phyloP scores from a whole-genome alignment of 306 rosid genomes.

The Elaeagnus macrophylla region DNA sequence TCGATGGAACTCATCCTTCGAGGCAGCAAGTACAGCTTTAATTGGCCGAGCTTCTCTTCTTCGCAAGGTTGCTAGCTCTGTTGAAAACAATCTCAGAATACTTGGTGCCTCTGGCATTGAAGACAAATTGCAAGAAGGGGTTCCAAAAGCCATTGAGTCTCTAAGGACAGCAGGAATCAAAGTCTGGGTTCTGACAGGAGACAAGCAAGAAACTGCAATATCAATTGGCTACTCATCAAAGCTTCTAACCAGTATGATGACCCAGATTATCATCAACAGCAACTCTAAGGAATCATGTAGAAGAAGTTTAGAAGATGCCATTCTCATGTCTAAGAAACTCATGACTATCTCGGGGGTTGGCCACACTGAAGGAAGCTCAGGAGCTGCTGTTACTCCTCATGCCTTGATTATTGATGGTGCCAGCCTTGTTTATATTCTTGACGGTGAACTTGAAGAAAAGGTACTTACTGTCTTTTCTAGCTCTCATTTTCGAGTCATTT shows the following conservation, averaged over 20 bases:
- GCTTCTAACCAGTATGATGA: constrained; percentile 72
- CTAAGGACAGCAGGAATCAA: constrained; percentile 95
- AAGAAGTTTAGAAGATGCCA: constrained; percentile 42
- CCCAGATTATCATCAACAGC: constrained; percentile 70
- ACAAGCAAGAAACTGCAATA: constrained; percentile 98
- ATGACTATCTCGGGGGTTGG: constrained; percentile 30
- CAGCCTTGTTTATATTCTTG: constrained; percentile 93
- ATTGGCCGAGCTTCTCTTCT: constrained; percentile 58
- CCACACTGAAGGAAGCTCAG: constrained; percentile 29
- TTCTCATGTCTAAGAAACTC: constrained; percentile 33
- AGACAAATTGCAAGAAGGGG: constrained; percentile 97
- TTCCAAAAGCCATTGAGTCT: constrained; percentile 86
- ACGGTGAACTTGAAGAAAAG: constrained; percentile 76
- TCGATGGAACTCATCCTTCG: constrained; percentile 76
- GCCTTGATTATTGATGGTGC: constrained; percentile 93
- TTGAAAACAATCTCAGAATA: constrained; percentile 68
- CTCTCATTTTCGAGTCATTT: background rate
- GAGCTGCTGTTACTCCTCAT: constrained; percentile 29
- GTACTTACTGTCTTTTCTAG: constrained; percentile 19
- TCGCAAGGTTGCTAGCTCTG: constrained; percentile 68
- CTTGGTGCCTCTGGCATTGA: constrained; percentile 95
- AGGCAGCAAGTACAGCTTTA: constrained; percentile 87
- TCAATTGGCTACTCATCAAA: constrained; percentile 91
- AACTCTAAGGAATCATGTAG: constrained; percentile 64
- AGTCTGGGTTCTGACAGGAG: constrained; percentile 99